These are phyloP conservation scores for Rhododendron molle DNA, from an alignment of 148 eudicot species.

Conservation along the genomic window DNA sequence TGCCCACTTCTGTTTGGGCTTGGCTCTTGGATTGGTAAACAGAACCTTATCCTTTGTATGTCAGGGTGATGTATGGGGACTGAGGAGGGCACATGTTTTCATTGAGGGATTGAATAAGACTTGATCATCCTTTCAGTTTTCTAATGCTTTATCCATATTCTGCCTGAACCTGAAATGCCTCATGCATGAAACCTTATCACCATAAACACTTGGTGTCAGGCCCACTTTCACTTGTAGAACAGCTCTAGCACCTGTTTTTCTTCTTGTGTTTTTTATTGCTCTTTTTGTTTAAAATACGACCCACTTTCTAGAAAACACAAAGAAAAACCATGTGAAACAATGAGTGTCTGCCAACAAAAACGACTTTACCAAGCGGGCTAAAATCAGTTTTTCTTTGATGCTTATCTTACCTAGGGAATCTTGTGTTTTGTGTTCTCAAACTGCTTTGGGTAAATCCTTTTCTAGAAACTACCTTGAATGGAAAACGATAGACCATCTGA, in stretches of 20 bases:
- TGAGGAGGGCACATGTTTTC: conserved; percentile 13
- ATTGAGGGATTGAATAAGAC: neutral
- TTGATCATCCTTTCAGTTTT: conserved; percentile 4
- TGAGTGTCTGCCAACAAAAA: neutral
- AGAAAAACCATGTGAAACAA: neutral
- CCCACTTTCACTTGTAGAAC: neutral
- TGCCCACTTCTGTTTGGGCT: conserved; percentile 13
- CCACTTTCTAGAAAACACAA: neutral
- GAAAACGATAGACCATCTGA: neutral
- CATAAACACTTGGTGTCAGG: conserved; percentile 6
- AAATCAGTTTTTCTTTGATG: neutral
- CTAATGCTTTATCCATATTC: conserved; percentile 16
- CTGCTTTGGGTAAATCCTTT: neutral
- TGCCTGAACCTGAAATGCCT: conserved; percentile 8
- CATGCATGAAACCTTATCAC: conserved; percentile 7
- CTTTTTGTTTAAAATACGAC: neutral
- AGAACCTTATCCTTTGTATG: conserved; percentile 20
- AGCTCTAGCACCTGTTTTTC: neutral
- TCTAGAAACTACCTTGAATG: neutral
- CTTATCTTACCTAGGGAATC: conserved; percentile 3
- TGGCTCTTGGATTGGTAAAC: conserved; percentile 11
- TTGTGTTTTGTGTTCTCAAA: neutral
- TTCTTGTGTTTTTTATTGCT: neutral
- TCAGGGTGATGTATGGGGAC: conserved; percentile 18
- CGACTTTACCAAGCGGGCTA: neutral